These are phyloP conservation scores for Haematococcus sp. DNA, from an alignment of 139 green algal species.

Conservation along the genomic window DNA sequence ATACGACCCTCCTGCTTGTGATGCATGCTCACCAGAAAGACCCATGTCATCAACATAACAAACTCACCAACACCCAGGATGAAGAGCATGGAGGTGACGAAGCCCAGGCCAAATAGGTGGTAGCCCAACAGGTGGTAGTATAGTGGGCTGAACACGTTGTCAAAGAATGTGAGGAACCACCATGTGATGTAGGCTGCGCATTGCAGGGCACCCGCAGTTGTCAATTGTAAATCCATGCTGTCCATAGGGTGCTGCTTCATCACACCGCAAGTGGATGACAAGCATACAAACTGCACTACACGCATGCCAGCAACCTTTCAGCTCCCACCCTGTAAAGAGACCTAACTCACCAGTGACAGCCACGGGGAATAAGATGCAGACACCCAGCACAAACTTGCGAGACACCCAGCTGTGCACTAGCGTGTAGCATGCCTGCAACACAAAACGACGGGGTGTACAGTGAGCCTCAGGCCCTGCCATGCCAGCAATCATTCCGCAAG, in stretches of 20 bases:
- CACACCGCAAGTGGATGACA: too few species aligned
- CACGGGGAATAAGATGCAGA: constrained; percentile 88
- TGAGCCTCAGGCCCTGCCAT: too few species aligned
- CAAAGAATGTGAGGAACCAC: constrained; percentile 87
- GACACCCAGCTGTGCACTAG: constrained; percentile 19
- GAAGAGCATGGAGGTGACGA: constrained; percentile 77
- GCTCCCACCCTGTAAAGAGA: too few species aligned
- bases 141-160: constrained; percentile 88
- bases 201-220: not conserved
- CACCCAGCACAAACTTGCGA: constrained; percentile 50
- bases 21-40: too few species aligned
- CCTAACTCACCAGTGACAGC: too few species aligned
- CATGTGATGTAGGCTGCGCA: constrained; percentile 44
- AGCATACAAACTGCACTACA: too few species aligned
- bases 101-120: constrained; percentile 90
- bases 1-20: too few species aligned
- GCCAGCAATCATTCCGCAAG: too few species aligned
- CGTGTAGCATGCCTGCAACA: constrained; percentile 19
- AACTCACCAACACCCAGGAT: not conserved
- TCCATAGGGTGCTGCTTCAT: too few species aligned
- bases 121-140: constrained; percentile 84
- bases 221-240: constrained; percentile 13
- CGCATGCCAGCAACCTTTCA: too few species aligned
- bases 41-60: too few species aligned
- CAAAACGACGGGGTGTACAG: too few species aligned